Base-by-base conservation (phyloP, 805 yeast genomes). In the Saccharomycopsis sp. region DNA sequence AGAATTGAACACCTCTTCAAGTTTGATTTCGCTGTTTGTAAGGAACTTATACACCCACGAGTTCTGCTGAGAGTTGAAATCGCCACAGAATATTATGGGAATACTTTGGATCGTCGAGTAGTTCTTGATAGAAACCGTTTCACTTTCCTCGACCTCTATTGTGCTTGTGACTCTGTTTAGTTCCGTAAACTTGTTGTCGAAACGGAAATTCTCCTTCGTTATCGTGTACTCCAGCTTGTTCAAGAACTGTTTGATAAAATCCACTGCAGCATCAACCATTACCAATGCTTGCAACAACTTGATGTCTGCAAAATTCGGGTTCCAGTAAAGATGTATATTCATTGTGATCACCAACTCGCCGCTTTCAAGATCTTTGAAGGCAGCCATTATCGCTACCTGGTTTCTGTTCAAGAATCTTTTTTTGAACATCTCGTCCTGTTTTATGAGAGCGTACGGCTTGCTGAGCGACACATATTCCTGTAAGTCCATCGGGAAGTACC, bases 291-390 rank as follows among this genome's bases (percentile, higher is more conserved):
- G 80, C 56, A 74, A 58, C 9, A 74, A 66, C 57, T 73, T 76
- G 23, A 76, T 78, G 56, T 76, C 80, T 40, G 74, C 69, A 56
- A 67, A 75, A 57, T 70, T 67, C 1, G 76, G 75, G 12, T 73
- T 70, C 80, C 80, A 76, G 62, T 76, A 76, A 24, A 76, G 65
- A 62, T 76, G 80, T 4, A 79, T 76, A 55, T 75, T 76, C 16
- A 78, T 64, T 12, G 75, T 64, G 54, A 73, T 74, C 0, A 76
- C 56, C 5, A 62, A 54, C 50, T 70, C 64, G 9, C 66, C 63
- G 1, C 72, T 67, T 1, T 46, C 24, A 46, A 65, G 63, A 61
- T 77, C 79, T 41, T 66, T 60, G 18, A 77, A 61, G 20, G 71
- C 71, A 2, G 71, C 62, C 3, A 77, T 58, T 1, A 75, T 16